Conservation (phyloP, 768 basidiomycete genomes). For the Sistotremastrum niveocremeum region DNA sequence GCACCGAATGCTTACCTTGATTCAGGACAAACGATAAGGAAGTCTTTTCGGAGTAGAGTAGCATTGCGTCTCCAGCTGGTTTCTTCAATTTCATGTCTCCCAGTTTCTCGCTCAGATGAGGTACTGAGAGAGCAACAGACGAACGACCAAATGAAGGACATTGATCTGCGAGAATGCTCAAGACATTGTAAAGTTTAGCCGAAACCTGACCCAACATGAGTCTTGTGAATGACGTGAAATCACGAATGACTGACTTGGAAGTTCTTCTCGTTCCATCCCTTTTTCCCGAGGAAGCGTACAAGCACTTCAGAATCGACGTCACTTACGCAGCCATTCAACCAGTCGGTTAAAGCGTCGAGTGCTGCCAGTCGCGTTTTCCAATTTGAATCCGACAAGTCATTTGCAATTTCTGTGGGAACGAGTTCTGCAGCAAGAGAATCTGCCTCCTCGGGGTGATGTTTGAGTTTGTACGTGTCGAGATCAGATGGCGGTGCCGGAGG, state of each 20-base stretch:
- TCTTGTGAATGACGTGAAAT: not conserved
- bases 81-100: constrained; percentile 97
- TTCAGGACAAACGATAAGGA: constrained; percentile 88
- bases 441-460: constrained; percentile 84
- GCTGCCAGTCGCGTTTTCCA: constrained; percentile 90
- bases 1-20: constrained; percentile 47
- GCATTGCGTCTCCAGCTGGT: constrained; percentile 80
- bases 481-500: constrained; percentile 35
- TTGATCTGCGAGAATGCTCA: constrained; percentile 56
- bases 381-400: constrained; percentile 70
- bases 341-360: constrained; percentile 70
- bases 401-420: constrained; percentile 57
- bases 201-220: constrained; percentile 50
- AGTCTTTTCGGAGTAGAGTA: constrained; percentile 77
- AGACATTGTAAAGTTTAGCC: constrained; percentile 71
- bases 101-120: constrained; percentile 83
- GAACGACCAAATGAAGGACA: constrained; percentile 79
- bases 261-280: constrained; percentile 97
- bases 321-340: constrained; percentile 60
- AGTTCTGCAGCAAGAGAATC: constrained; percentile 60
- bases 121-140: constrained; percentile 67
- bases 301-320: constrained; percentile 78
- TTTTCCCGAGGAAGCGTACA: constrained; percentile 77
- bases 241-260: constrained; percentile 58
- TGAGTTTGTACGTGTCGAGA: constrained; percentile 83